Evolutionary conservation across 2,329 filamentous ascomycete species (phyloP), one percentile per base, ranked within the genome.

Genomic region (Claviceps citrina): DNA sequence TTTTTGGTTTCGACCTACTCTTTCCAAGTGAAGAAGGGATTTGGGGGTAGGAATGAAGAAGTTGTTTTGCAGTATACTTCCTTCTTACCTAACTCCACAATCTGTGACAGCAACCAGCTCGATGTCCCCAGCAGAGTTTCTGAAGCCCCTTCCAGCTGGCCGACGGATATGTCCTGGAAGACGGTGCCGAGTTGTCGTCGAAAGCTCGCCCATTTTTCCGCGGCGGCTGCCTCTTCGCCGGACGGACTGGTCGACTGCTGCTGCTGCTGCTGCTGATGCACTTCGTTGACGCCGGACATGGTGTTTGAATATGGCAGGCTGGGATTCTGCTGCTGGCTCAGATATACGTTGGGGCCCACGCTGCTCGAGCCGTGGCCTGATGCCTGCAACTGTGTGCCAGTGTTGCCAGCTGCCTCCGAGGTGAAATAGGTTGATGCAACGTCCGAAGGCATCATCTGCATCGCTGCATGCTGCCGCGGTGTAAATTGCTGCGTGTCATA

Each of bases 401-500:
- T 69, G 43, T 78, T 67, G 47, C 71, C 50, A 27, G 51, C 52
- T 36, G 53, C 40, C 39, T 60, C 57, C 15, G 59, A 53, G 40
- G 47, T 51, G 61, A 85, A 87, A 67, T 91, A 94, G 54, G 81
- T 79, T 64, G 79, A 70, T 55, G 79, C 50, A 36, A 60, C 57
- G 38, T 61, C 58, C 6, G 55, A 55, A 30, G 56, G 48, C 58
- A 75, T 68, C 63, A 85, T 82, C 58, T 85, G 81, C 63, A 91
- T 74, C 45, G 73, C 75, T 68, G 81, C 76, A 63, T 80, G 73
- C 56, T 85, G 82, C 66, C 81, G 78, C 50, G 77, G 67, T 54
- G 78, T 71, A 65, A 85, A 93, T 55, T 79, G 79, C 57, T 78
- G 75, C 55, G 76, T 66, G 60, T 89, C 82, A 65, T 93, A 93